phyloP scores from a whole-genome alignment of 139 green algal genomes.

The Klebsormidium nitens region DNA sequence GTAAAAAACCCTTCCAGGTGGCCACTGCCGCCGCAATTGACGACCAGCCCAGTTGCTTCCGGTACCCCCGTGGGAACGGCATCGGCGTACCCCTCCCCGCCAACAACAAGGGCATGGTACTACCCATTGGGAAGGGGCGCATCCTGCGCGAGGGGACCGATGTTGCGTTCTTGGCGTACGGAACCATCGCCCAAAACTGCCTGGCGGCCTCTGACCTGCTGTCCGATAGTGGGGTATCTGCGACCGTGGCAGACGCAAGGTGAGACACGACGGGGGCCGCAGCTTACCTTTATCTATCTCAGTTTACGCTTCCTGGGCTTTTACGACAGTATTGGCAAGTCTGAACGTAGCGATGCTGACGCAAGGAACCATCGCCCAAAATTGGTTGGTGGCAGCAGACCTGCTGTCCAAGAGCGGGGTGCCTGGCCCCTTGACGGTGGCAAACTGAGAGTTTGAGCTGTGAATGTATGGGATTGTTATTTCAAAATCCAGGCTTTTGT shows the following conservation, averaged over 20 bases:
- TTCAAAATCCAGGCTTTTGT: no score
- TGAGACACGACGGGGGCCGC: no score
- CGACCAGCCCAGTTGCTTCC: conserved; percentile 85
- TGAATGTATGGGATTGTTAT: no score
- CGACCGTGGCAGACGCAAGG: conserved; percentile 89
- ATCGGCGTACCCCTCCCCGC: conserved; percentile 83
- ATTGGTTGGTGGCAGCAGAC: conserved; percentile 78
- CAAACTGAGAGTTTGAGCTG: no score
- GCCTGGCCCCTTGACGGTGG: conserved; percentile 84
- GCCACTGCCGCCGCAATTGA: conserved; percentile 88
- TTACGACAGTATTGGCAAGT: no score
- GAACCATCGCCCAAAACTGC: conserved; percentile 74
- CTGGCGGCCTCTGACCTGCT: conserved; percentile 82
- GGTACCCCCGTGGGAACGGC: conserved; percentile 92
- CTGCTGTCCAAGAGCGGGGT: conserved; percentile 77
- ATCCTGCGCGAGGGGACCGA: conserved; percentile 80
- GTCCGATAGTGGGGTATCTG: conserved; percentile 65
- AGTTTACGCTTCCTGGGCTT: no score
- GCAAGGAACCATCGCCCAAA: conserved; percentile 82
- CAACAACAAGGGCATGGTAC: conserved; percentile 69
- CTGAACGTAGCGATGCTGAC: conserved; percentile 86
- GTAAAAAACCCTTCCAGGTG: no score
- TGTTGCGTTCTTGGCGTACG: conserved; percentile 87
- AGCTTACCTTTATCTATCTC: no score
- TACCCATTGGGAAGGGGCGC: conserved; percentile 76